Percentiles rank a stretch among this genome's conserved stretches.
Conservation (phyloP, 1,139 yeast genomes). For the Zygoascus meyerae region DNA sequence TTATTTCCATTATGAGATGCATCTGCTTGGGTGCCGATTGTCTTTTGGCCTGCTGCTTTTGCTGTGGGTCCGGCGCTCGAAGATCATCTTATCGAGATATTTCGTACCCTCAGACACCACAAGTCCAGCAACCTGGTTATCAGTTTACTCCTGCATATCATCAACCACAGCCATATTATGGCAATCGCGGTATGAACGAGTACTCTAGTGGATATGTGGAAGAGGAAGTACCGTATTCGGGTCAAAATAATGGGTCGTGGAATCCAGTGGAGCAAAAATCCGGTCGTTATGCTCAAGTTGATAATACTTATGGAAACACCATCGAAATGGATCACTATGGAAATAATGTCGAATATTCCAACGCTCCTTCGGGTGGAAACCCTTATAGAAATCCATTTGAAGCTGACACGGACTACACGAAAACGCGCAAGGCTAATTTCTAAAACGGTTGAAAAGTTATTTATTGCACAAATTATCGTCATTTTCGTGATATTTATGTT, state of each 20-base stretch:
- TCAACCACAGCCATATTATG: constrained; percentile 12
- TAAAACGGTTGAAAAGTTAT: too few species aligned
- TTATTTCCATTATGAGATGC: constrained; percentile 39
- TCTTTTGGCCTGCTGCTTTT: constrained; percentile 39
- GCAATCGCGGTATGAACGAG: constrained; percentile 10
- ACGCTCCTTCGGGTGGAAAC: too few species aligned
- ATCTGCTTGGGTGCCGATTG: constrained; percentile 39
- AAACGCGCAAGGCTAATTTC: too few species aligned
- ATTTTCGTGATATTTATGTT: too few species aligned
- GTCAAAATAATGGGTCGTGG: neutral
- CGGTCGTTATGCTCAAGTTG: constrained; percentile 1
- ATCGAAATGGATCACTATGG: constrained; percentile 18
- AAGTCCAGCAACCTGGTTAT: constrained; percentile 10
- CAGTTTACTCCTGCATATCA: constrained; percentile 9
- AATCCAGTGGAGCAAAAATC: too few species aligned
- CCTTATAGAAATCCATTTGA: too few species aligned
- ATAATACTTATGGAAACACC: constrained; percentile 6
- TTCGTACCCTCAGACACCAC: constrained; percentile 5
- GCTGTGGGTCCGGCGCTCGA: constrained; percentile 31
- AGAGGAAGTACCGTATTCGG: constrained; percentile 15
- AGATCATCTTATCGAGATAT: neutral
- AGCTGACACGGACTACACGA: too few species aligned
- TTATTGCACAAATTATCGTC: too few species aligned
- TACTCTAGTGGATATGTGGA: constrained; percentile 20
- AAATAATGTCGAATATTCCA: neutral